Evolutionary conservation across 345 rosid species (phyloP).

Genomic region (Laguncularia racemosa): DNA sequence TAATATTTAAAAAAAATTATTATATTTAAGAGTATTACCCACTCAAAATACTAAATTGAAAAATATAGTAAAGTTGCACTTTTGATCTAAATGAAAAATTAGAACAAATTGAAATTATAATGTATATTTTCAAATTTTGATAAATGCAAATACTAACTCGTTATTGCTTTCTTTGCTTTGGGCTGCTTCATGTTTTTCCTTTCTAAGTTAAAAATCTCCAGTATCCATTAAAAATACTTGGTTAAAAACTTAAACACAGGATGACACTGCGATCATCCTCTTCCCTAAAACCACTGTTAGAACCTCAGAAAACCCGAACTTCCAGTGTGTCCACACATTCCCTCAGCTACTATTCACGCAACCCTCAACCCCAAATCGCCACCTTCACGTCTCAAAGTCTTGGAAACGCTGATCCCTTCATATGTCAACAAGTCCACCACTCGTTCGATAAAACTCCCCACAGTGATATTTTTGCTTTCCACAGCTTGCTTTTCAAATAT

Average conservation of each 20-base stretch:
- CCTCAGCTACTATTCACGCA: not conserved
- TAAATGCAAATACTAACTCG: too few species aligned
- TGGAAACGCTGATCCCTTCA: not conserved
- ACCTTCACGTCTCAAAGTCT: not conserved
- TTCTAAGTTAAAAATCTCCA: too few species aligned
- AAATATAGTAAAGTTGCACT: too few species aligned
- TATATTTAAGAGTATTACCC: too few species aligned
- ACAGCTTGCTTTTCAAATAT: constrained; percentile 38
- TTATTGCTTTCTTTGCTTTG: too few species aligned
- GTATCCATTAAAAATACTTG: not conserved
- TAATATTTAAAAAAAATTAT: too few species aligned
- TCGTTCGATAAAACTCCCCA: constrained; percentile 42
- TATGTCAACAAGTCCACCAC: not conserved
- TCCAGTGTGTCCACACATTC: not conserved
- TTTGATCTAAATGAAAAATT: too few species aligned
- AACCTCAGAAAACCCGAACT: constrained; percentile 1
- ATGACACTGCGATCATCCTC: not conserved
- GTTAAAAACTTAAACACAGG: not conserved
- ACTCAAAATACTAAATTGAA: too few species aligned
- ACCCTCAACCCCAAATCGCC: not conserved
- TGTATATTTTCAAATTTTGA: too few species aligned
- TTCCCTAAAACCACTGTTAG: not conserved
- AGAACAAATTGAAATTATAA: too few species aligned
- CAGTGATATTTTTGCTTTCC: constrained; percentile 11
- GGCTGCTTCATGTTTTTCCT: too few species aligned